Percentiles rank a stretch among this genome's conserved stretches.
Conservation (phyloP, 139 green algal species). For the Nannochloris sp. region DNA sequence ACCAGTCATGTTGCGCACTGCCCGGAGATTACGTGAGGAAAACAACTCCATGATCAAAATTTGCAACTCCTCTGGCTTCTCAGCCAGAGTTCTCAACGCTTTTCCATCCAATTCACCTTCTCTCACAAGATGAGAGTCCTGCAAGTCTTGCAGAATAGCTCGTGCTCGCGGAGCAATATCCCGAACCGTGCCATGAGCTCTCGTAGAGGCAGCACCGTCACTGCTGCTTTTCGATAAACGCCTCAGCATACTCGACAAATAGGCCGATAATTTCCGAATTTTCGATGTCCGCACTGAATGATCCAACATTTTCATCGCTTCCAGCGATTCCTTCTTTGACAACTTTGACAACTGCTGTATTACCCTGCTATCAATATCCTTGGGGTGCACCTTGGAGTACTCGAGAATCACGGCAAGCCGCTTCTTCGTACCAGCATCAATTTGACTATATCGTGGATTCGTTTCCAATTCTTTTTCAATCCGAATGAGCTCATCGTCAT, state of each 20-base stretch:
- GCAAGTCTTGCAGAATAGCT: constrained; percentile 3
- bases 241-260: constrained; percentile 8
- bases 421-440: background rate
- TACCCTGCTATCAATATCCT: constrained; percentile 10
- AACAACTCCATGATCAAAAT: constrained; percentile 17
- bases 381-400: constrained; percentile 2
- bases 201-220: background rate
- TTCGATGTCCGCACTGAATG: background rate
- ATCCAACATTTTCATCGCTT: constrained; percentile 10
- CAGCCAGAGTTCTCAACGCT: background rate
- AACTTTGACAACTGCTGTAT: constrained; percentile 3
- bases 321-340: background rate
- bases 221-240: background rate
- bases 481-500: too few species aligned
- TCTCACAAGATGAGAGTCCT: background rate
- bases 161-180: constrained; percentile 1
- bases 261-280: constrained; percentile 16
- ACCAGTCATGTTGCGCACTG: constrained; percentile 19
- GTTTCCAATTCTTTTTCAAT: too few species aligned
- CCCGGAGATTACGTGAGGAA: constrained; percentile 3
- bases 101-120: constrained; percentile 11
- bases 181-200: background rate
- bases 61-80: constrained; percentile 5
- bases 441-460: too few species aligned
- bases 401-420: background rate